phyloP scores from a whole-genome alignment of 495 filamentous ascomycete species.

The Parmelia sp. region DNA sequence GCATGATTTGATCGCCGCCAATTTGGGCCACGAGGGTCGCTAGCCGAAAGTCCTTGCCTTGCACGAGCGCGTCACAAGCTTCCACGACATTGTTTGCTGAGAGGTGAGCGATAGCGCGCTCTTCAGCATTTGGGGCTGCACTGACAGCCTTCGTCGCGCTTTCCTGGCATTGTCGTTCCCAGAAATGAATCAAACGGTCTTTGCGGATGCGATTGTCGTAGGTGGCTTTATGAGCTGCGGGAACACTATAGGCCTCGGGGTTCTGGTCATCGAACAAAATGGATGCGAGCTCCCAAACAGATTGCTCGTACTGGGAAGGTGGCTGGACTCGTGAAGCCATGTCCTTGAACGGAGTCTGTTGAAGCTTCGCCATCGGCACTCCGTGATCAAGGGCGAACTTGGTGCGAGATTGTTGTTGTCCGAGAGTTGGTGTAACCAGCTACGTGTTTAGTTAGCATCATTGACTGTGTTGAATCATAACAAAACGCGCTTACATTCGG shows the following conservation, averaged over 20 bases:
- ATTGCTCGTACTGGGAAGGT: constrained; percentile 48
- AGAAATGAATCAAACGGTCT: constrained; percentile 44
- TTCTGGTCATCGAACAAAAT: constrained; percentile 74
- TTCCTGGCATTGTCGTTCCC: constrained; percentile 47
- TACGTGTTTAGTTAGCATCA: constrained; percentile 29
- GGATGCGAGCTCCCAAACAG: constrained; percentile 70
- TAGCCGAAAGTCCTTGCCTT: constrained; percentile 67
- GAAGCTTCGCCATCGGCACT: constrained; percentile 44
- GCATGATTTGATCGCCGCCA: constrained; percentile 56
- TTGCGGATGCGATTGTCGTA: constrained; percentile 48
- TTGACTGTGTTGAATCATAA: constrained; percentile 1
- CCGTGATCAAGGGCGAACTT: constrained; percentile 34
- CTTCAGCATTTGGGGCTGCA: constrained; percentile 55
- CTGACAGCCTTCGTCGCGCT: constrained; percentile 47
- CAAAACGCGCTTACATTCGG: constrained; percentile 34
- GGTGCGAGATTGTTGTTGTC: constrained; percentile 38
- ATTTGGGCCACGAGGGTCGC: constrained; percentile 79
- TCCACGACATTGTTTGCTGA: constrained; percentile 69
- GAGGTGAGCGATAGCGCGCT: constrained; percentile 74
- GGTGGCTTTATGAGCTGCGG: constrained; percentile 36
- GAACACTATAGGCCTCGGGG: constrained; percentile 39
- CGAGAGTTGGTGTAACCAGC: constrained; percentile 32
- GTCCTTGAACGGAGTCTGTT: constrained; percentile 35
- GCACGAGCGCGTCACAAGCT: constrained; percentile 70
- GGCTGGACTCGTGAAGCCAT: constrained; percentile 30